Conservation (phyloP, 2,329 filamentous ascomycete genomes). For the Karstenula rhodostoma region DNA sequence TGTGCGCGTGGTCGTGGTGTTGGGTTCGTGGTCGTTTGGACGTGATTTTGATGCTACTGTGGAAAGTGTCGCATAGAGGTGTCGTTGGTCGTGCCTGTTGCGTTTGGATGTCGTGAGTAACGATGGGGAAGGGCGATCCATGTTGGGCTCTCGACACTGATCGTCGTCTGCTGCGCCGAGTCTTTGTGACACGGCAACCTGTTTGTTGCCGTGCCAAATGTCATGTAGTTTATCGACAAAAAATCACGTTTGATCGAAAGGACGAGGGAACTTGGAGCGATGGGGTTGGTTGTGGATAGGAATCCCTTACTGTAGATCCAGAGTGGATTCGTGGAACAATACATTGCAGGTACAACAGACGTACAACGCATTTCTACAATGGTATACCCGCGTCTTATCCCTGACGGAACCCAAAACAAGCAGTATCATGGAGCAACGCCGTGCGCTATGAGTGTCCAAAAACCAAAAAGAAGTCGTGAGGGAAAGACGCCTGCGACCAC, state of each 20-base stretch:
- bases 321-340: slow-evolving; percentile 3
- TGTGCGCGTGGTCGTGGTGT: not conserved
- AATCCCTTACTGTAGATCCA: not conserved
- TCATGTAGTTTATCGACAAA: not conserved
- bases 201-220: not conserved
- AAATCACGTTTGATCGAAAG: not conserved
- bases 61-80: no score
- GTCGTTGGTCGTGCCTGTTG: not conserved
- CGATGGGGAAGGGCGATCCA: not conserved
- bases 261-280: not conserved
- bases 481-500: not conserved
- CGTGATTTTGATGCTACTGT: no score
- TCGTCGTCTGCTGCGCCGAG: not conserved
- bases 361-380: slow-evolving; percentile 10
- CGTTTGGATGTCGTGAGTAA: not conserved
- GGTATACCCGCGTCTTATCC: slow-evolving; percentile 17
- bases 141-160: not conserved
- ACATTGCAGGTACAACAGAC: slow-evolving; percentile 11
- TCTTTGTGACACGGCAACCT: not conserved
- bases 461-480: slow-evolving; percentile 1
- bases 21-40: not conserved
- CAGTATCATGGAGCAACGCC: slow-evolving; percentile 13
- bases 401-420: slow-evolving; percentile 3
- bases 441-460: slow-evolving; percentile 18
- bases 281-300: not conserved